Base-by-base conservation (phyloP, 257 asterid genomes). In the Ligustrum vulgare region DNA sequence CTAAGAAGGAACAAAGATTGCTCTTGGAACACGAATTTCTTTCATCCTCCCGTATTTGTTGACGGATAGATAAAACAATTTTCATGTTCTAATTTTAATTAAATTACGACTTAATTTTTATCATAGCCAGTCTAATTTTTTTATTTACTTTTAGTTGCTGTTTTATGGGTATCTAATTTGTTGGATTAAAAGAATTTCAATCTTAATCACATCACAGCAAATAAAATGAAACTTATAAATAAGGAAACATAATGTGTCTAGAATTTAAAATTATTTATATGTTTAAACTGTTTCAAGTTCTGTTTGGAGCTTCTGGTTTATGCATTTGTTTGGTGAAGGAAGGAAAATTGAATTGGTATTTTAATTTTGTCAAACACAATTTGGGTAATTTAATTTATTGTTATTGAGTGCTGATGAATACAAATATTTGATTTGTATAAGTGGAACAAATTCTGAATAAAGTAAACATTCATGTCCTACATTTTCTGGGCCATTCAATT, bases 1-100 rank as follows among this genome's bases (percentile, higher is more conserved):
- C 15, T 96, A 91, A 78, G 96, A 87, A 35, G n/a, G n/a, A n/a
- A n/a, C 90, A 87, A 66, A 80, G 89, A 10, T 80, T 83, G 81
- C 93, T 91, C 70, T 79, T 91, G 8, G 94, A 93, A 78, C 93
- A 88, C 39, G 92, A 87, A 66, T 69, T 79, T 65, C 72, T 71
- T 39, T 39, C 45, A 39, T 39, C 45, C 64, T 22, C 75, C 16
- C 22, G 58, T 37, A 6, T 70, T 25, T 47, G 13, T 78, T 45
- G 34, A n/a, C 68, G 76, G 32, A 22, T 47, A 7, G n/a, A n/a
- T n/a, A n/a, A 34, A 12, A 32, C 64, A 47, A 72, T 33, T 31
- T 36, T 63, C 20, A 69, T 4, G 28, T 41, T 7, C 43, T 20
- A 10, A 4, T 67, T 60, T 79, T 33, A 8, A 22, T 58, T 58